phyloP scores from a whole-genome alignment of 23 red algal species.

The Gracilaria gracilis region DNA sequence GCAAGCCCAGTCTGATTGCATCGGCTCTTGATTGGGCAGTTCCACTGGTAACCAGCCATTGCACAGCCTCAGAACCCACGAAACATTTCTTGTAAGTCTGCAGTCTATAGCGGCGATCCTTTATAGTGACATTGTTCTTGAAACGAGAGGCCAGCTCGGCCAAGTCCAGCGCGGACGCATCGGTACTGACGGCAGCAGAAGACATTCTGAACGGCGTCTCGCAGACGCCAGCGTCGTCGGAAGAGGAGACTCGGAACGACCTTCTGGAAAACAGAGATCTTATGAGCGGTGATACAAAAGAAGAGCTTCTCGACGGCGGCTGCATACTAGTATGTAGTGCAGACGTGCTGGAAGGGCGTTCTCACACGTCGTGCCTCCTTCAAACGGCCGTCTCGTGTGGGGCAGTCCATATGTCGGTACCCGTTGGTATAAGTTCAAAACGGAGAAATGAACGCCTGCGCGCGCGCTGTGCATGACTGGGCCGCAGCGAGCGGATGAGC shows the following conservation, averaged over 20 bases:
- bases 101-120: slow-evolving; percentile 68
- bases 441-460: neutral
- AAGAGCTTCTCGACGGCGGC: neutral
- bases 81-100: slow-evolving; percentile 65
- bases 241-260: neutral
- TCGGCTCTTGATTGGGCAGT: slow-evolving; percentile 33
- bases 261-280: neutral
- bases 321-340: neutral
- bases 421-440: no score
- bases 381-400: no score
- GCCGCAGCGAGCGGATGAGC: no score
- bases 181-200: neutral
- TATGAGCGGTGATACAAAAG: neutral
- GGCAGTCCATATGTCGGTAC: neutral
- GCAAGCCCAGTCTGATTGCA: slow-evolving; percentile 74
- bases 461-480: no score
- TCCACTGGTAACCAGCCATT: slow-evolving; percentile 65
- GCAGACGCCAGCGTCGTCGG: neutral
- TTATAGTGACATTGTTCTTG: slow-evolving; percentile 57
- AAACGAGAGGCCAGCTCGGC: slow-evolving; percentile 33
- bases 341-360: no score
- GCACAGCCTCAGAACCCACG: slow-evolving; percentile 73
- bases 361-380: no score
- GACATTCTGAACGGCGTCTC: neutral
- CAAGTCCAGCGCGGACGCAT: slow-evolving; percentile 14